These are phyloP conservation scores for Phytopythium mirpurense DNA, from an alignment of 352 stramenopile genomes.

Conservation along the genomic window DNA sequence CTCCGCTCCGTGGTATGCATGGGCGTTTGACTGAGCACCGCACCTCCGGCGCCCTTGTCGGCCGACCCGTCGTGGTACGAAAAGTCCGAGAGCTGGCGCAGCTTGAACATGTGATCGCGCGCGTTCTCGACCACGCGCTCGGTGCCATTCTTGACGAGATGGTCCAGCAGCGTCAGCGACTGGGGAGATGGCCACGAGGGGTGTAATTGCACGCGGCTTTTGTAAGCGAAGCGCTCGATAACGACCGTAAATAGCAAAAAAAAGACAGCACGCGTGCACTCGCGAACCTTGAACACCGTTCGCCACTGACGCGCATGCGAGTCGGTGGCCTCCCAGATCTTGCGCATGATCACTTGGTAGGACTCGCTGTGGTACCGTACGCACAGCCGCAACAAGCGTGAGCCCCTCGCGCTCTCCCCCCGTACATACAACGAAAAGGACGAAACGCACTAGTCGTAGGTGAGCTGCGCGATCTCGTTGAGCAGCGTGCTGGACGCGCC, in stretches of 20 bases:
- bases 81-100: constrained; percentile 83
- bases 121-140: constrained; percentile 97
- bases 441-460: constrained; percentile 89
- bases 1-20: too few species aligned
- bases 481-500: constrained; percentile 96
- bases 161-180: constrained; percentile 92
- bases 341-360: constrained; percentile 86
- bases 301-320: constrained; percentile 91
- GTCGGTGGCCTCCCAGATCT: constrained; percentile 95
- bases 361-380: constrained; percentile 49
- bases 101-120: constrained; percentile 92
- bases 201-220: not conserved
- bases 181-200: constrained; percentile 4
- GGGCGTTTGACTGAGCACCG: not conserved
- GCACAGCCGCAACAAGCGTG: not conserved
- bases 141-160: constrained; percentile 98
- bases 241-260: too few species aligned
- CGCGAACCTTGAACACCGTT: constrained; percentile 94
- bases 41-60: constrained; percentile 82
- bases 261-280: too few species aligned
- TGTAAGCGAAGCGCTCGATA: not conserved
- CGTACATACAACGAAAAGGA: not conserved
- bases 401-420: not conserved
- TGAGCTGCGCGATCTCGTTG: constrained; percentile 97
- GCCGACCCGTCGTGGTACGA: constrained; percentile 85